Conservation (phyloP, 1,284 basidiomycete genomes). For the Malassezia brasiliensis region DNA sequence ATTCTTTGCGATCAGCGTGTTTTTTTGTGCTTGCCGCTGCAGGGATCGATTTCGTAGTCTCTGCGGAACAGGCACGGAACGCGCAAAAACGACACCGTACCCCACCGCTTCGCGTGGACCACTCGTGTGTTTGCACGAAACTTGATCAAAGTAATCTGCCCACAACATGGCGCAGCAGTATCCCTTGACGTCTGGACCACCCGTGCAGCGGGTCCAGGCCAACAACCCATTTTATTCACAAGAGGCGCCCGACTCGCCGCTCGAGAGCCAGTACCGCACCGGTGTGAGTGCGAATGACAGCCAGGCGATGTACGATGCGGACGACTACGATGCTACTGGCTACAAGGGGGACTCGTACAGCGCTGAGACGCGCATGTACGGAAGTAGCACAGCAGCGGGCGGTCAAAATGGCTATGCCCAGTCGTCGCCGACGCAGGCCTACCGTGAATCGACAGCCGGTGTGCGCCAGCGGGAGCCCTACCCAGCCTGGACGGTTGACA, state of each 20-base stretch:
- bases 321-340: not conserved
- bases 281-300: not conserved
- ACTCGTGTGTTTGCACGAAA: no score
- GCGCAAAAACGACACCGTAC: no score
- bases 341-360: conserved; percentile 7
- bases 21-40: not conserved
- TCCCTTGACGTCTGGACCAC: not conserved
- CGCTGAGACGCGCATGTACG: conserved; percentile 7
- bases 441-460: conserved; percentile 16
- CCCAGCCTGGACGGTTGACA: conserved; percentile 83
- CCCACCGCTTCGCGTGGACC: no score
- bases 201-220: not conserved
- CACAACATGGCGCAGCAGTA: no score
- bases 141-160: no score
- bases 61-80: no score
- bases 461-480: conserved; percentile 59
- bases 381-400: not conserved
- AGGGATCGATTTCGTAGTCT: not conserved
- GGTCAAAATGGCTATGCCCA: not conserved
- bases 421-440: conserved; percentile 2
- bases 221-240: conserved; percentile 3
- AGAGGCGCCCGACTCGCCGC: not conserved
- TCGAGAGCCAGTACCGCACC: not conserved
- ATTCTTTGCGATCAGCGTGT: not conserved
- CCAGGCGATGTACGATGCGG: not conserved